Conservation (phyloP, 192 early-diverging fungal species). For the Backusella liffmaniae region DNA sequence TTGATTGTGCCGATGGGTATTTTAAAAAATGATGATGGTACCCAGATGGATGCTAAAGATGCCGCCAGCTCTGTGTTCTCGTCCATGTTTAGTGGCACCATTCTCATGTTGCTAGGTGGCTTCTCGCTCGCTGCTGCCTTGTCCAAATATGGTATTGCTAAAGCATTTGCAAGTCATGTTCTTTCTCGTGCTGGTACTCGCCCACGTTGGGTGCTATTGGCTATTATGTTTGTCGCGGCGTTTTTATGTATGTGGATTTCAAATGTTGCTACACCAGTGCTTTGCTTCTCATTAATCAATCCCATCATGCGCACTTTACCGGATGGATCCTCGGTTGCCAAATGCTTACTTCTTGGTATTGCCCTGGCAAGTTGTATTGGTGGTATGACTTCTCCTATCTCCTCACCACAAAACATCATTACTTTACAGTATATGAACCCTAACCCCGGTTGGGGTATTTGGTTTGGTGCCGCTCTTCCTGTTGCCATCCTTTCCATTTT, state of each 20-base stretch:
- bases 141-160: conserved; percentile 76
- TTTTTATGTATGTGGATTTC: conserved; percentile 81
- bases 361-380: conserved; percentile 73
- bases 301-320: conserved; percentile 75
- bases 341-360: conserved; percentile 72
- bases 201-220: conserved; percentile 65
- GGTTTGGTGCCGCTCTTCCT: conserved; percentile 68
- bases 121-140: conserved; percentile 73
- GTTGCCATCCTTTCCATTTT: conserved; percentile 61
- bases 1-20: conserved; percentile 65
- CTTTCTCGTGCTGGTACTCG: conserved; percentile 69
- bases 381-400: conserved; percentile 79
- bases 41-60: conserved; percentile 51
- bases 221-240: conserved; percentile 76
- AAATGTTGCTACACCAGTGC: conserved; percentile 78
- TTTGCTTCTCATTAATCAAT: conserved; percentile 75
- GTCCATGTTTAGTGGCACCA: conserved; percentile 76
- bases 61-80: conserved; percentile 63
- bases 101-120: conserved; percentile 75
- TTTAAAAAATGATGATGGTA: conserved; percentile 48
- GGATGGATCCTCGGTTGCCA: conserved; percentile 54
- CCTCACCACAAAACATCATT: conserved; percentile 78
- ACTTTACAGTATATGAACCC: conserved; percentile 74
- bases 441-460: conserved; percentile 66
- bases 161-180: conserved; percentile 60